Base-by-base conservation (phyloP, 352 stramenopile species). In the Phytophthora sansomeana region DNA sequence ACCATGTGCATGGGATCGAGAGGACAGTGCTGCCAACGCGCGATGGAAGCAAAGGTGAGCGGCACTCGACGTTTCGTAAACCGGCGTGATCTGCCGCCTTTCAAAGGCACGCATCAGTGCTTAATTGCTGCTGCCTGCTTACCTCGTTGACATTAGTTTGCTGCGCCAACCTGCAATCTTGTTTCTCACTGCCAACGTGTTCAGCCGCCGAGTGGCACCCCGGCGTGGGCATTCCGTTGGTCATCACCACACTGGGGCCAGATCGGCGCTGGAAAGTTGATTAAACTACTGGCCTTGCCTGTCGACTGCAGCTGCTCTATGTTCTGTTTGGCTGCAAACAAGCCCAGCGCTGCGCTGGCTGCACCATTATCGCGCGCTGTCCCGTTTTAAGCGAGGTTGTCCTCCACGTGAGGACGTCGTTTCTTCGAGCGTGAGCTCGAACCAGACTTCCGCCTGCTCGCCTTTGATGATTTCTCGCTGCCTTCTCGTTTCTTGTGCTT, bases 371-470 rank as follows among this genome's bases (percentile, higher is more conserved):
- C 33, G 14, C n/a, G 44, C 44, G 35, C 29, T 26, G 49, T 38
- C 26, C 39, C 43, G 5, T 16, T 47, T 62, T 59, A 75, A 39
- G 38, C 47, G 29, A 68, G 8, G 39, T 74, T 49, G 14, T 72
- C 54, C 24, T 50, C 47, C 7, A 65, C 47, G 16, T 51, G 49
- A 32, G 52, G 60, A 35, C 33, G 52, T 1, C 48, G 52, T 24
- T 70, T 74, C 46, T 72, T 63, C 4, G 69, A 75, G 30, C 54
- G 61, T 4, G 61, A 68, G 24, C 56, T 73, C 14, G 55, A 64
- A 19, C 33, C 51, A n/a, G 63, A 61, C 58, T 77, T 75, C 28
- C 56, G 39, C 28, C 42, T 77, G 32, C 57, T 75, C 29, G 63
- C 77, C 39, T 67, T 79, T 2, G 26, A 53, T 9, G 39, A 48